Evolutionary conservation across 1,284 basidiomycete species (phyloP), one percentile per base, ranked within the genome.

Genomic region (Moesziomyces globuligerus): DNA sequence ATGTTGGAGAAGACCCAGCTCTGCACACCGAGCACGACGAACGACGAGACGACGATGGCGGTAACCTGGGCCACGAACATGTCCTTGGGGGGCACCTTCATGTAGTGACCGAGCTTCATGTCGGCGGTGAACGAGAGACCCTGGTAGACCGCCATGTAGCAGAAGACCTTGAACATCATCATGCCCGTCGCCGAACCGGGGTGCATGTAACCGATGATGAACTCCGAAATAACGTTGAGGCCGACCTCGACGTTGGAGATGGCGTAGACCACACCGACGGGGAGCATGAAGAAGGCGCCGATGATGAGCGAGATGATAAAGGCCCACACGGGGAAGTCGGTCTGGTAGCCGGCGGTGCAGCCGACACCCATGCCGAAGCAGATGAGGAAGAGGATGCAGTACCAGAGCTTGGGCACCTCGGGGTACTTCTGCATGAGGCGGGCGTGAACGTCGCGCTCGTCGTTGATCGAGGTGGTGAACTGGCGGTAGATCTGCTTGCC

Each of bases 401-500:
- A 88, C 76, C 85, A 87, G 69, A 76, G 78, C 72, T 86, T 85
- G 17, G 88, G 88, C 28, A 92, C 90, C 78, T 94, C 92, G 1
- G 86, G 84, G 83, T 95, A 95, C 26, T 83, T 85, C 56, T 86
- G 85, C 93, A 95, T 95, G 39, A 94, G 87, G 37, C 91, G 89
- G 6, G 89, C 87, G 83, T 95, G 93, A 41, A 94, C 85, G 78
- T 95, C 93, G 49, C 88, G 87, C 80, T 92, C 89, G 66, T 91
- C 88, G 87, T 39, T 87, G 53, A 66, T 37, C 48, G 64, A 67
- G 47, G 39, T 55, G 61, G 55, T 55, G 52, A 69, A 68, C 46
- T 69, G 59, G 50, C 38, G 53, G 39, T 56, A 58, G 55, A 78
- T 68, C 55, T 71, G 58, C 52, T 72, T 73, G 47, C 77, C 75